Base-by-base conservation (phyloP, 805 yeast species). In the Ogataea wickerhamii region DNA sequence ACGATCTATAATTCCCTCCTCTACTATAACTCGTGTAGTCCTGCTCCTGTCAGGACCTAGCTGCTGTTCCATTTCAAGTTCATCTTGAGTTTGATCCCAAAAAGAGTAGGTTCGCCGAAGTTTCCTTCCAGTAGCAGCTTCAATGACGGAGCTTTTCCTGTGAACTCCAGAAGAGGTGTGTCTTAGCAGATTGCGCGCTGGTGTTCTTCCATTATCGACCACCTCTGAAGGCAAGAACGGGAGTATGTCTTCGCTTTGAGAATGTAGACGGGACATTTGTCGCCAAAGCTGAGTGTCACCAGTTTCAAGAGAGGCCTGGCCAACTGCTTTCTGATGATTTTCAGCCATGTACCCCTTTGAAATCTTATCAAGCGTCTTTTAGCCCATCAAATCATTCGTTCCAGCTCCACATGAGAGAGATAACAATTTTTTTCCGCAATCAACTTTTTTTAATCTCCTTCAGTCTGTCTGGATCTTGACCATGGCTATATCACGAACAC, bases 81-180 rank as follows among this genome's bases (percentile, higher is more conserved):
- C 51, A 26, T 53, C 52, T 10, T 40, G 48, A 3, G 55, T 50
- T 7, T 47, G 49, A 28, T 56, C 52, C 53, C 60, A 58, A 23
- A 42, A 62, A 16, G 60, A 56, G 33, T 52, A 60, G 17, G 49
- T 44, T 47, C 56, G 45, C 43, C 48, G 49, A 13, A 59, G 33
- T 36, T 64, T 56, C 40, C 60, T 64, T 1, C 74, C 76, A 0
- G 76, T 67, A 18, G 65, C 66, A 0, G 77, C 70, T 17, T 67
- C 38, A n/a, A 72, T 68, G 19, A 66, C 67, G 0, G 76, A 68
- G 25, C 67, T 51, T 38, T 50, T 49, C 27, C 66, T 46, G 19
- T 43, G 32, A 44, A 54, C 34, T 37, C 55, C 44, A n/a, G 45
- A 28, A 4, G 49, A 45, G 37, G 31, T 36, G 16, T 45, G 46